Percentiles rank a stretch among this genome's conserved stretches.
Conservation (phyloP, 177 flowering plant species). For the Telopea speciosissima region DNA sequence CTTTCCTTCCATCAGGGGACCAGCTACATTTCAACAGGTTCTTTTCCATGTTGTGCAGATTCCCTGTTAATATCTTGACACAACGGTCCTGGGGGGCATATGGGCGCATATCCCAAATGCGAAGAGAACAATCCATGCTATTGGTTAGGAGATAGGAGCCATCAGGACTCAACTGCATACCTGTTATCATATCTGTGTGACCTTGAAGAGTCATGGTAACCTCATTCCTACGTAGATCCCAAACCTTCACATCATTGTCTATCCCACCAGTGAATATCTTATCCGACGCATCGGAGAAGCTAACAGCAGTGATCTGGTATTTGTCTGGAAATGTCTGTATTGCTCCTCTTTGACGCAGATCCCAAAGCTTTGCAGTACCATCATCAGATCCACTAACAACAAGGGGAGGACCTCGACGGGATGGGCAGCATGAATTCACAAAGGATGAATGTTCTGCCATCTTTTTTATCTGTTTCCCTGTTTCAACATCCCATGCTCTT, state of each 20-base stretch:
- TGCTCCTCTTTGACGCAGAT: slow-evolving; percentile 91
- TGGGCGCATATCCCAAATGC: slow-evolving; percentile 98
- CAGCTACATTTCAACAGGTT: slow-evolving; percentile 91
- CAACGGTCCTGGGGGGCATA: slow-evolving; percentile 96
- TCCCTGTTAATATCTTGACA: slow-evolving; percentile 85
- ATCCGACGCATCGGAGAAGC: slow-evolving; percentile 93
- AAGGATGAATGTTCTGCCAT: slow-evolving; percentile 91
- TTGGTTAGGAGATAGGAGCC: slow-evolving; percentile 95
- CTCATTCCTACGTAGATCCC: slow-evolving; percentile 90
- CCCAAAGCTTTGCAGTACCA: slow-evolving; percentile 99
- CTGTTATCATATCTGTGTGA: slow-evolving; percentile 86
- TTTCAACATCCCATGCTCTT: slow-evolving; percentile 98
- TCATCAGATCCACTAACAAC: slow-evolving; percentile 98
- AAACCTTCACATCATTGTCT: slow-evolving; percentile 88
- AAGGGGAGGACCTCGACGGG: slow-evolving; percentile 91
- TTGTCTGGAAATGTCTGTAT: slow-evolving; percentile 94
- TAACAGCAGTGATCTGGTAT: slow-evolving; percentile 89
- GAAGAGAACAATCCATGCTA: slow-evolving; percentile 89
- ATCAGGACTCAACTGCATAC: slow-evolving; percentile 94
- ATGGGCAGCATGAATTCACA: slow-evolving; percentile 91
- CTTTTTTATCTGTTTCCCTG: slow-evolving; percentile 89
- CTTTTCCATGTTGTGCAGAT: slow-evolving; percentile 96
- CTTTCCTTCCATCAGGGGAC: slow-evolving; percentile 99
- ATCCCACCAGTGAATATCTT: slow-evolving; percentile 92
- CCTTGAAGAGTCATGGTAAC: slow-evolving; percentile 92